Percentiles rank a stretch among this genome's conserved stretches.
Evolutionary conservation across 2,329 filamentous ascomycete species (phyloP).

Genomic region (Coleophoma eucalyptorum): DNA sequence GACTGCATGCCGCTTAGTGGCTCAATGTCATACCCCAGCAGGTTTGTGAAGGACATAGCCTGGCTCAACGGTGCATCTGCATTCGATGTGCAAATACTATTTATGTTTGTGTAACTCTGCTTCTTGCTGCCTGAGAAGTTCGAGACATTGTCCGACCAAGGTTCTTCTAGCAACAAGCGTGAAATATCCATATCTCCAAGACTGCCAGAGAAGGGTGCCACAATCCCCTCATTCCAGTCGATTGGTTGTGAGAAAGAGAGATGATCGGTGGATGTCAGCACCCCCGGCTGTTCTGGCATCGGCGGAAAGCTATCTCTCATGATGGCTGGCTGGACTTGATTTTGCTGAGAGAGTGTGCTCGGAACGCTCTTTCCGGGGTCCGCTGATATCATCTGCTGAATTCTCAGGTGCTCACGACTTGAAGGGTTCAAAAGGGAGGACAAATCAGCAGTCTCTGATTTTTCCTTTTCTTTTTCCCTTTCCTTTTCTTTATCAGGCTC

Average conservation of each 20-base stretch:
- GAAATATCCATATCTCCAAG: slow-evolving; percentile 60
- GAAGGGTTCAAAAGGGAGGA: slow-evolving; percentile 7
- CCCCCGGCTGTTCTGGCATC: slow-evolving; percentile 14
- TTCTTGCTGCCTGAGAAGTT: slow-evolving; percentile 17
- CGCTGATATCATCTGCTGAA: slow-evolving; percentile 22
- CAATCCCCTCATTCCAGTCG: slow-evolving; percentile 40
- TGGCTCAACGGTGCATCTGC: slow-evolving; percentile 8
- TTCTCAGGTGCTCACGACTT: slow-evolving; percentile 21
- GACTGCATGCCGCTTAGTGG: background rate
- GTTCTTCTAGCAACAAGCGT: slow-evolving; percentile 54
- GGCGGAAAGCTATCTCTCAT: slow-evolving; percentile 14
- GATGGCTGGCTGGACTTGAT: slow-evolving; percentile 5
- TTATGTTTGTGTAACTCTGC: slow-evolving; percentile 22
- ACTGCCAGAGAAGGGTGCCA: slow-evolving; percentile 35
- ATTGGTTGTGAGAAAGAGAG: slow-evolving; percentile 33
- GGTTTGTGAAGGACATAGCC: background rate
- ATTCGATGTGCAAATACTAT: slow-evolving; percentile 18
- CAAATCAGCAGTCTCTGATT: background rate
- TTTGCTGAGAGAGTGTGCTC: slow-evolving; percentile 7
- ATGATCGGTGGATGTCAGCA: slow-evolving; percentile 26
- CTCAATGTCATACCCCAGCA: background rate
- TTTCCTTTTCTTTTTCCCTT: background rate
- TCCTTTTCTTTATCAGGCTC: background rate
- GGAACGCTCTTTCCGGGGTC: slow-evolving; percentile 11
- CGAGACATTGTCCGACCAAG: slow-evolving; percentile 19